Conservation (phyloP, 495 filamentous ascomycete species). For the Aspergillus nidulans region DNA sequence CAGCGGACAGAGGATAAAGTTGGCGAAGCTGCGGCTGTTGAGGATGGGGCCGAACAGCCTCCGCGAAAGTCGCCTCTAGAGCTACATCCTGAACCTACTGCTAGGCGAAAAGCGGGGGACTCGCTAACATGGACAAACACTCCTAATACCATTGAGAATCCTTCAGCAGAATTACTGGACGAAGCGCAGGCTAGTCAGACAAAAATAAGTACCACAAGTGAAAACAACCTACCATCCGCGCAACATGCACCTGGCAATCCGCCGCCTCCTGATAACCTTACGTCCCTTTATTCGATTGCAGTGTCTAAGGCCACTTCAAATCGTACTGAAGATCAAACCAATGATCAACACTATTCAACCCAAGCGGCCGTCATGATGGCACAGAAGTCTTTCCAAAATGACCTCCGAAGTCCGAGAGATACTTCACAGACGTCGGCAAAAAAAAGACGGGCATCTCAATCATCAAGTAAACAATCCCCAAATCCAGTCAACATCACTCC, state of each 20-base stretch:
- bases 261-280: conserved; percentile 28
- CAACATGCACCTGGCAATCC: conserved; percentile 27
- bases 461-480: conserved; percentile 15
- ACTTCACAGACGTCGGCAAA: conserved; percentile 14
- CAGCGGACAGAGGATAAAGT: background rate
- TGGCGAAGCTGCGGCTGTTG: background rate
- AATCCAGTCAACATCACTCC: conserved; percentile 30
- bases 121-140: conserved; percentile 13
- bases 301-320: conserved; percentile 23
- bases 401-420: conserved; percentile 32
- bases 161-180: conserved; percentile 3
- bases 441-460: conserved; percentile 12
- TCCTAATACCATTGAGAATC: conserved; percentile 18
- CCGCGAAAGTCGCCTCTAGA: background rate
- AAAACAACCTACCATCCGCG: conserved; percentile 37
- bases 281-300: conserved; percentile 38
- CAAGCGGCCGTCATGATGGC: conserved; percentile 47
- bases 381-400: conserved; percentile 45
- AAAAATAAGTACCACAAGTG: conserved; percentile 25
- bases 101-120: background rate
- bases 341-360: conserved; percentile 42
- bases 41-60: background rate
- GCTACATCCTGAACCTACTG: background rate
- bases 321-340: conserved; percentile 16
- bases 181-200: conserved; percentile 1